phyloP scores from a whole-genome alignment of 1,284 basidiomycete genomes.

The Cronartium ribicola region DNA sequence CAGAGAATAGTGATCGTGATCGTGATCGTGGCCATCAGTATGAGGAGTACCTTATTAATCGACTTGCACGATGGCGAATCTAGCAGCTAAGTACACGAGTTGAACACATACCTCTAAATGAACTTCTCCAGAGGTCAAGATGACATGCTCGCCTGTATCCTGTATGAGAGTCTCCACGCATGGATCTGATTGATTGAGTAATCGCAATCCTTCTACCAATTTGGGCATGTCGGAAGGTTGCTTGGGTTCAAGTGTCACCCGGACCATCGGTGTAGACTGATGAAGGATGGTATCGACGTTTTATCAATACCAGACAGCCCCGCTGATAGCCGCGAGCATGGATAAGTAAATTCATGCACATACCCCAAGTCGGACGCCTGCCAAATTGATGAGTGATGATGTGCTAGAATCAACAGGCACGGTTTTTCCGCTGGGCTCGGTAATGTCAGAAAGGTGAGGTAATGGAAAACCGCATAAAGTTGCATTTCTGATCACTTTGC shows the following conservation, averaged over 20 bases:
- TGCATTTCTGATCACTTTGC: slow-evolving; percentile 82
- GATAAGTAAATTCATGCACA: slow-evolving; percentile 46
- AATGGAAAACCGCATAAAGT: slow-evolving; percentile 71
- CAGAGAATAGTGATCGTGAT: no score
- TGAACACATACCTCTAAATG: slow-evolving; percentile 72
- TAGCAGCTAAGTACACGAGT: slow-evolving; percentile 42
- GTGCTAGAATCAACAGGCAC: slow-evolving; percentile 46
- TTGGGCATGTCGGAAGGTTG: slow-evolving; percentile 78
- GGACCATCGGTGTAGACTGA: slow-evolving; percentile 48
- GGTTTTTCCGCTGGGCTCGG: slow-evolving; percentile 49
- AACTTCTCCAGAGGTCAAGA: slow-evolving; percentile 90
- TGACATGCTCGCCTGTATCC: slow-evolving; percentile 95
- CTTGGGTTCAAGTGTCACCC: slow-evolving; percentile 44
- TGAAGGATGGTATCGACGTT: neutral
- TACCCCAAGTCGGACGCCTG: slow-evolving; percentile 68
- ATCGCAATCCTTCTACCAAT: slow-evolving; percentile 76
- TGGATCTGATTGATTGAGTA: slow-evolving; percentile 92
- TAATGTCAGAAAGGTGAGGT: slow-evolving; percentile 47
- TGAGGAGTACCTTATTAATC: slow-evolving; percentile 14
- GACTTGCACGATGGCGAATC: neutral
- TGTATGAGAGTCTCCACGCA: slow-evolving; percentile 97
- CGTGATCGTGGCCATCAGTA: slow-evolving; percentile 28
- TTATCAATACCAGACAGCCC: neutral
- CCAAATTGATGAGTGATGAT: slow-evolving; percentile 73
- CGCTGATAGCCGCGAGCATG: neutral